Conservation (phyloP, 306 rosid species). For the Fragaria ananassa region DNA sequence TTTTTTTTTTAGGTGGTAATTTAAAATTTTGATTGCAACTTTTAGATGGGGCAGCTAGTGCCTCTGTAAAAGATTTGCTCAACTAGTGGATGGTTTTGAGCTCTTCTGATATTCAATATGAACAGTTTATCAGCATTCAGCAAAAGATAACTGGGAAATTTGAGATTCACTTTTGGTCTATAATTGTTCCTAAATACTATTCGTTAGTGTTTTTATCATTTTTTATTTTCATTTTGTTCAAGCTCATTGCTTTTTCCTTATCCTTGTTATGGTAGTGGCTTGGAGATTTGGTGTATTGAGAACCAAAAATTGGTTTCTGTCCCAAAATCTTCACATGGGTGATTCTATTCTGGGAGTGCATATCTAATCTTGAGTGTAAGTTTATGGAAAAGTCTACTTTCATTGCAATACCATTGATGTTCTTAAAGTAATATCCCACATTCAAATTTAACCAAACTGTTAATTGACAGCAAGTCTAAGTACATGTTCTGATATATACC, state of each 20-base stretch:
- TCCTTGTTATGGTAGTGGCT: conserved; percentile 52
- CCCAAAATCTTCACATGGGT: conserved; percentile 62
- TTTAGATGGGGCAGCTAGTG: not conserved
- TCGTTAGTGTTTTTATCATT: not conserved
- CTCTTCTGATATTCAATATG: not conserved
- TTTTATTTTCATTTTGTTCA: conserved; percentile 9
- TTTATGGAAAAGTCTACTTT: conserved; percentile 5
- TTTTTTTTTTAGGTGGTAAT: not conserved
- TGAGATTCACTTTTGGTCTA: not conserved
- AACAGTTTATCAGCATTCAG: not conserved
- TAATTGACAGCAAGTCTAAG: not conserved
- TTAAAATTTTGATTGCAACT: not conserved
- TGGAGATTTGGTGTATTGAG: conserved; percentile 94
- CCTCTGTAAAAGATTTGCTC: not conserved
- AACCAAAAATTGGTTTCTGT: conserved; percentile 56
- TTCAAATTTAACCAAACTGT: conserved; percentile 5
- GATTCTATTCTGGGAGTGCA: conserved; percentile 81
- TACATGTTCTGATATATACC: not conserved
- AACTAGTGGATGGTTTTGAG: not conserved
- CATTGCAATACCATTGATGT: conserved; percentile 17
- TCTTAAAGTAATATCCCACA: not conserved
- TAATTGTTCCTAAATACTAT: not conserved
- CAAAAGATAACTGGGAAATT: not conserved
- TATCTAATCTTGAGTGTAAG: conserved; percentile 84
- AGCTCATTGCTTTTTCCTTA: conserved; percentile 46